These are phyloP conservation scores for Desmodesmus armatus DNA, from an alignment of 139 green algal genomes.

Conservation along the genomic window DNA sequence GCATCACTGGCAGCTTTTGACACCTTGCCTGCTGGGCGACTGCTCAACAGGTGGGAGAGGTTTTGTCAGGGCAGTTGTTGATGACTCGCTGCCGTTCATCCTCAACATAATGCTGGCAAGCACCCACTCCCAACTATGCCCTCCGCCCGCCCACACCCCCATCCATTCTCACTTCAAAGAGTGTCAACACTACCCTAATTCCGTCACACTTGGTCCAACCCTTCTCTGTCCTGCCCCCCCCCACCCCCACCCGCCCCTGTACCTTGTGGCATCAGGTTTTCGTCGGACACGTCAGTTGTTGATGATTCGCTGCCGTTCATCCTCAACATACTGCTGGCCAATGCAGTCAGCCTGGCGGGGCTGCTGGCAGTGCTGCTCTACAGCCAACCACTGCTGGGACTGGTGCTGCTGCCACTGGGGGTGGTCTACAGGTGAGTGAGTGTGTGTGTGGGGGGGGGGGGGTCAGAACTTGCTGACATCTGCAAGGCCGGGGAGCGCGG, in stretches of 20 bases:
- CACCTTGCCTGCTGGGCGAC: conserved; percentile 58
- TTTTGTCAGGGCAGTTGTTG: conserved; percentile 81
- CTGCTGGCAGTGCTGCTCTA: conserved; percentile 75
- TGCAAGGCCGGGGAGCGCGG: no score
- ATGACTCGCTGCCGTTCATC: conserved; percentile 93
- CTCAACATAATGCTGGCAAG: conserved; percentile 92
- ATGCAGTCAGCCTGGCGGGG: conserved; percentile 71
- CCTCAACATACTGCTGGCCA: conserved; percentile 91
- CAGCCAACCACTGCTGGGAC: conserved; percentile 70
- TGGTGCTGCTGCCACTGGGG: conserved; percentile 69
- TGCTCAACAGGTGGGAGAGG: conserved; percentile 87
- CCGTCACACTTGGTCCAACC: no score
- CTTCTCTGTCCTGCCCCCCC: no score
- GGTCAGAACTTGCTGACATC: no score
- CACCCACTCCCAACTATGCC: no score
- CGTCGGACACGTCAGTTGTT: conserved; percentile 79
- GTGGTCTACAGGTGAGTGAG: conserved; percentile 61
- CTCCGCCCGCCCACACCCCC: no score
- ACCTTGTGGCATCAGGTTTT: conserved; percentile 81
- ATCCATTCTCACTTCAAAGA: no score
- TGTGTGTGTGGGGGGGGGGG: no score
- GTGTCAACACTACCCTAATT: no score
- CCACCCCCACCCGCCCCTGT: no score
- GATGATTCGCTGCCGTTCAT: conserved; percentile 95
- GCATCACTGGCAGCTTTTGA: conserved; percentile 72